phyloP scores from a whole-genome alignment of 768 basidiomycete species.

The Fomitopsis pulvina region DNA sequence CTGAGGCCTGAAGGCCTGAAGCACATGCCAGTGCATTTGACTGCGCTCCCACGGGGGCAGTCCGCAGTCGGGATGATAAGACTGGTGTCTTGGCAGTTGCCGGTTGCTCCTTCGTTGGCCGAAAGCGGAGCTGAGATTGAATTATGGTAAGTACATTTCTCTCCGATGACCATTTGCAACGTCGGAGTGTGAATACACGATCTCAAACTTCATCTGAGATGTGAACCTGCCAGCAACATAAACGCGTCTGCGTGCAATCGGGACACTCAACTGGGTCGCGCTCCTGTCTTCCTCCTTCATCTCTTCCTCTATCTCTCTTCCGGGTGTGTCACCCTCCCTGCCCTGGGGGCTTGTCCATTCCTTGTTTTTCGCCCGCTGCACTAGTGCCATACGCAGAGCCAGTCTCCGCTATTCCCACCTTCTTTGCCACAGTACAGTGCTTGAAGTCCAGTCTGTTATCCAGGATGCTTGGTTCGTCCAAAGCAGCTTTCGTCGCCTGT shows the following conservation, averaged over 20 bases:
- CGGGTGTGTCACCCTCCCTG: conserved; percentile 10
- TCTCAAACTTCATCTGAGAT: neutral
- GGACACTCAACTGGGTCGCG: neutral
- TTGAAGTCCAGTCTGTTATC: conserved; percentile 1
- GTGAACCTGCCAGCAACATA: neutral
- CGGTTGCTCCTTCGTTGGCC: conserved; percentile 2
- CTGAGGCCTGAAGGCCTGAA: too few relatives aligned
- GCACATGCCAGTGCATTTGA: too few relatives aligned
- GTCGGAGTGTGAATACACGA: neutral
- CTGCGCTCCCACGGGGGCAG: neutral
- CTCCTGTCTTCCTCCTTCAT: neutral
- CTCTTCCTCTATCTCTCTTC: neutral
- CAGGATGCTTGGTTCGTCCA: conserved; percentile 23
- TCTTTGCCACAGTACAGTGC: neutral
- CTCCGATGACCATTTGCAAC: neutral
- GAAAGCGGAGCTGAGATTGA: neutral
- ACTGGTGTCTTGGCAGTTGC: neutral
- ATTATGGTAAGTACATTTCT: neutral
- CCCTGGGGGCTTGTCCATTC: conserved; percentile 29
- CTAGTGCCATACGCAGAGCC: conserved; percentile 17
- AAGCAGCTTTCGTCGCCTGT: conserved; percentile 15
- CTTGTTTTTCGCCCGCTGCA: conserved; percentile 20
- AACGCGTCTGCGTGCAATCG: neutral
- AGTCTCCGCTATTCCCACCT: conserved; percentile 14
- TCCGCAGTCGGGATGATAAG: neutral